These are phyloP conservation scores for Polytolypa hystricis DNA, from an alignment of 2,329 filamentous ascomycete species.

Conservation along the genomic window DNA sequence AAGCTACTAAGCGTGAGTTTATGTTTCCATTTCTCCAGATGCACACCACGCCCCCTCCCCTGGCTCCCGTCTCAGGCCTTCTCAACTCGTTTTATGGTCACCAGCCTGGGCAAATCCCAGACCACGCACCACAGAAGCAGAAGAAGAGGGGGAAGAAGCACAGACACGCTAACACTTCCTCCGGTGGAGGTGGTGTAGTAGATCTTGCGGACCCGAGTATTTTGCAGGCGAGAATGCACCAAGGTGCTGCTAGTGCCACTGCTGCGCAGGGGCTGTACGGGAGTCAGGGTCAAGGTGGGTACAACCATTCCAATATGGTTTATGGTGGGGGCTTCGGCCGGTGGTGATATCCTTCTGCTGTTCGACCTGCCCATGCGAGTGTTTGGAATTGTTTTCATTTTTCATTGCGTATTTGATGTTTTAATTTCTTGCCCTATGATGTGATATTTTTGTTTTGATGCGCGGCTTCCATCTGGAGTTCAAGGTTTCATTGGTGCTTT, in stretches of 20 bases:
- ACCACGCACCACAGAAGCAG: conserved; percentile 81
- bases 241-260: conserved; percentile 60
- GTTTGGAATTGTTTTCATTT: conserved; percentile 12
- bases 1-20: conserved; percentile 96
- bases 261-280: conserved; percentile 83
- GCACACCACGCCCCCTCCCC: conserved; percentile 73
- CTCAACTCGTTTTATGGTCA: conserved; percentile 84
- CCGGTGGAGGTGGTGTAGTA: conserved; percentile 93
- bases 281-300: conserved; percentile 85
- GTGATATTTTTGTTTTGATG: conserved; percentile 18
- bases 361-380: too few species aligned
- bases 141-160: conserved; percentile 99
- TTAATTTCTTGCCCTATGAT: too few species aligned
- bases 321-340: conserved; percentile 59
- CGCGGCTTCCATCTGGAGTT: too few species aligned
- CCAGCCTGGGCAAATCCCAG: conserved; percentile 82
- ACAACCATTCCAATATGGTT: conserved; percentile 69
- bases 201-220: conserved; percentile 99
- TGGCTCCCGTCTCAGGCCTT: conserved; percentile 84
- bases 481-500: too few species aligned
- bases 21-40: conserved; percentile 87
- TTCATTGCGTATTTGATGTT: too few species aligned
- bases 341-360: too few species aligned
- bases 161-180: conserved; percentile 99
- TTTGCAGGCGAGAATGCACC: conserved; percentile 93